phyloP scores from a whole-genome alignment of 192 early-diverging fungal genomes.

The Rhizophagus sp. region DNA sequence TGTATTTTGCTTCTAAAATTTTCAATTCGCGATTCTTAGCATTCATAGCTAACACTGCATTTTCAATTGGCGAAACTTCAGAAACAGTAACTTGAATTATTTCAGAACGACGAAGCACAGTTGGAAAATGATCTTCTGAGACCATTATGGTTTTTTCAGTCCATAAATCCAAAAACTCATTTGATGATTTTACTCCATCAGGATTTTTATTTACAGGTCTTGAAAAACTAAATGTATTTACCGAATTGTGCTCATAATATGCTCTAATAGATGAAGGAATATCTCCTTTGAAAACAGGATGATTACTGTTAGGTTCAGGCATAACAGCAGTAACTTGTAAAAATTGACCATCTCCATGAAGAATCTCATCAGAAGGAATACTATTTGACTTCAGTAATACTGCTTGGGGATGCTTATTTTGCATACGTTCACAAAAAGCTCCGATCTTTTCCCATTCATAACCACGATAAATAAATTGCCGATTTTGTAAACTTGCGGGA shows the following conservation, averaged over 20 bases:
- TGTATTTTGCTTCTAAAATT: slow-evolving; percentile 54
- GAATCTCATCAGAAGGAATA: slow-evolving; percentile 47
- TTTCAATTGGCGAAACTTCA: slow-evolving; percentile 75
- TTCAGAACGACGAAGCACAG: slow-evolving; percentile 55
- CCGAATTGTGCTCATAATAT: slow-evolving; percentile 70
- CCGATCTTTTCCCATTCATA: slow-evolving; percentile 75
- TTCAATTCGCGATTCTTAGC: slow-evolving; percentile 66
- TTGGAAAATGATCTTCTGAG: slow-evolving; percentile 69
- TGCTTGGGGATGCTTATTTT: slow-evolving; percentile 64
- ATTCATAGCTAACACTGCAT: slow-evolving; percentile 69
- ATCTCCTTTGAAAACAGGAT: slow-evolving; percentile 34
- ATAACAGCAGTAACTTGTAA: slow-evolving; percentile 70
- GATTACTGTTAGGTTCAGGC: slow-evolving; percentile 54
- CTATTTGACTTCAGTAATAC: slow-evolving; percentile 49
- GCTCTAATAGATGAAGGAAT: slow-evolving; percentile 52
- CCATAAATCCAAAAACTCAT: slow-evolving; percentile 76
- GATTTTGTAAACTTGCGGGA: slow-evolving; percentile 51
- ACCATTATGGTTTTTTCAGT: slow-evolving; percentile 70
- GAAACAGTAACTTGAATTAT: slow-evolving; percentile 54
- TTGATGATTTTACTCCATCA: slow-evolving; percentile 46
- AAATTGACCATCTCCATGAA: slow-evolving; percentile 54
- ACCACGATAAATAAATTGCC: slow-evolving; percentile 72
- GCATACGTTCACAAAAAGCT: slow-evolving; percentile 69
- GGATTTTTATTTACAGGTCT: slow-evolving; percentile 56
- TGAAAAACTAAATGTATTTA: slow-evolving; percentile 64